Percentiles rank a stretch among this genome's conserved stretches.
These are phyloP conservation scores for Rhododendron williamsianum DNA, from an alignment of 148 eudicot genomes.

Conservation along the genomic window DNA sequence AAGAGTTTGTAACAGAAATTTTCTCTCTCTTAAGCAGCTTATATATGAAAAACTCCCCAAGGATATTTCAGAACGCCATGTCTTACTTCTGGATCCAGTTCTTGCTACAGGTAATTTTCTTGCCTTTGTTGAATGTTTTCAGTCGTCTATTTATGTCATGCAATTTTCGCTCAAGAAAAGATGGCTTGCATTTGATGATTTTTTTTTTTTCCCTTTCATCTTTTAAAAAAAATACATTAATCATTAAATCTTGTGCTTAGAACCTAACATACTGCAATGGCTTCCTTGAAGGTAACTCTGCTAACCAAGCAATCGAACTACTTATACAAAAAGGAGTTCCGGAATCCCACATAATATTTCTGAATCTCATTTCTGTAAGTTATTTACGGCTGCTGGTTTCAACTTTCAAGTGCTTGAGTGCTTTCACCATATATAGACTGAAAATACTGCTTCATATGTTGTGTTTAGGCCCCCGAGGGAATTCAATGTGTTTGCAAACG, in stretches of 20 bases:
- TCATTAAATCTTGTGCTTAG: background rate
- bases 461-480: conserved; percentile 84
- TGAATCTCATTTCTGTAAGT: conserved; percentile 92
- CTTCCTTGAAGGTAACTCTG: conserved; percentile 76
- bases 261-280: background rate
- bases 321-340: conserved; percentile 96
- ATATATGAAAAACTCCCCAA: conserved; percentile 93
- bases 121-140: too few species aligned
- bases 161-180: background rate
- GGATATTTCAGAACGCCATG: conserved; percentile 91
- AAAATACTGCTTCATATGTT: background rate
- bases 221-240: background rate
- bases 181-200: background rate
- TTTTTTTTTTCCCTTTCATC: background rate
- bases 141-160: background rate
- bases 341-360: conserved; percentile 85
- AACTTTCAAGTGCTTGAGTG: background rate
- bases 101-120: conserved; percentile 78
- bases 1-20: background rate
- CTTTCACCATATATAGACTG: background rate
- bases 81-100: conserved; percentile 92
- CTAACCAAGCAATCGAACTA: conserved; percentile 87
- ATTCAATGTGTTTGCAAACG: conserved; percentile 78
- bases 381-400: background rate
- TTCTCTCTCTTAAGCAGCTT: conserved; percentile 46